Evolutionary conservation across 202 grass and related monocot genomes (phyloP), one percentile per base, ranked within the genome.

Genomic region (Carex sylvatica): DNA sequence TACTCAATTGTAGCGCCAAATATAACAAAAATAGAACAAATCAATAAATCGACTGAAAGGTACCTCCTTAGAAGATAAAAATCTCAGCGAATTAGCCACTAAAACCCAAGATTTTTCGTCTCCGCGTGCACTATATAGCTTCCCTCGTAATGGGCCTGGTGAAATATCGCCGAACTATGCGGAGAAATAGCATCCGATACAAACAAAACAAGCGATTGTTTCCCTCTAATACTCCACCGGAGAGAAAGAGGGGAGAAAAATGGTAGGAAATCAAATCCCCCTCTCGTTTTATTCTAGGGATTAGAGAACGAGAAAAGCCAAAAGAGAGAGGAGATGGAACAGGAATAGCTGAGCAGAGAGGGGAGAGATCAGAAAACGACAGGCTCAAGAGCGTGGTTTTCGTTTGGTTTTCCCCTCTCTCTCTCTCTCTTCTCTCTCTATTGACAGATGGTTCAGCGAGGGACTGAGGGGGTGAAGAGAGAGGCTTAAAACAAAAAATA

Each of bases 11-110:
- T 35, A 60, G 8, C 1, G 20, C 40, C 15, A 60, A 42, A 44
- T 80, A 40, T 2, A 19, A 60, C 28, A 35, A 78, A 33, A 44
- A 79, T 40, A 68, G 23, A 10, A 54, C 7, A 22, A 60, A 55
- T 30, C 24, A 42, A 30, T 70, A 87, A 62, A 78, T 28, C 24
- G 13, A 36, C 64, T 59, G 13, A 61, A 70, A 83, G 24, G 40
- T 84, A 90, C 88, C 88, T 90, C 14, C 47, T 30, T 19, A 90
- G 55, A 74, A 84, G 61, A 67, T 24, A 72, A 51, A 40, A 75
- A 90, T 64, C 56, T 20, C 20, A 61, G 78, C 46, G 75, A 80
- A 44, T 23, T 22, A 44, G 13, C 5, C 74, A 44, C 75, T 51
- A 56, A 80, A 80, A 80, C 60, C 51, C 15, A 4, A 80, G 38